Evolutionary conservation across 2,329 filamentous ascomycete genomes (phyloP), one percentile per base, ranked within the genome.

Genomic region (Cryphonectria naterciae): DNA sequence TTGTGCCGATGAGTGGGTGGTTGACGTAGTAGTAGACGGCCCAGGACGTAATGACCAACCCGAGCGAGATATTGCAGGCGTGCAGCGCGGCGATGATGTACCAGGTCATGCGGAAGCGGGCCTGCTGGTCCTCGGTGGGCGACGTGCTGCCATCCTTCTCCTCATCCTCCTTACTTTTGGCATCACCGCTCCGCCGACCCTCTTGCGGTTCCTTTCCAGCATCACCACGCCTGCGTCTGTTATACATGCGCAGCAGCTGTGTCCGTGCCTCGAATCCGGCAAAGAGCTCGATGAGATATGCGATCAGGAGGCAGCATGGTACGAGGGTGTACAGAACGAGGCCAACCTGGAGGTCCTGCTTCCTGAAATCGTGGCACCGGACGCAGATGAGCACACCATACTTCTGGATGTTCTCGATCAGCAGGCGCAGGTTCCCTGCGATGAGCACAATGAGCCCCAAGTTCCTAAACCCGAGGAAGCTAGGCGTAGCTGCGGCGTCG

Each of bases 321-420:
- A 98, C 95, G 46, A 95, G 87, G 69, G 95, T 88, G 81, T 96
- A 98, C 67, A 98, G 89, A 17, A 92, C 85, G 10, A 92, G 84
- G 25, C 94, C 95, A 60, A 95, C 87, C 56, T 92, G 80, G 37
- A 97, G 77, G 78, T 98, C 95, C 76, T 93, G 89, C 69, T 86
- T 88, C 69, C 92, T 90, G 78, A 96, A 97, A 81, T 97, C 93
- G 80, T 97, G 94, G 79, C 95, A 97, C 74, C 89, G 89, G 72
- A 99, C 85, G 78, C 95, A 98, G 75, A 99, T 97, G 71, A 98
- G 85, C 70, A 98, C 94, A 68, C 96, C 96, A 79, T 99, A 99
- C 93, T 98, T 98, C 85, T 95, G 93, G 75, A 95, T 93, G 79
- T 99, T 99, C 82, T 98, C 96, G 78, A 99, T 94, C 84, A 98